Percentiles rank a stretch among this genome's conserved stretches.
phyloP scores from a whole-genome alignment of 371 early-diverging fungal genomes.

The Ordospora pajunii region DNA sequence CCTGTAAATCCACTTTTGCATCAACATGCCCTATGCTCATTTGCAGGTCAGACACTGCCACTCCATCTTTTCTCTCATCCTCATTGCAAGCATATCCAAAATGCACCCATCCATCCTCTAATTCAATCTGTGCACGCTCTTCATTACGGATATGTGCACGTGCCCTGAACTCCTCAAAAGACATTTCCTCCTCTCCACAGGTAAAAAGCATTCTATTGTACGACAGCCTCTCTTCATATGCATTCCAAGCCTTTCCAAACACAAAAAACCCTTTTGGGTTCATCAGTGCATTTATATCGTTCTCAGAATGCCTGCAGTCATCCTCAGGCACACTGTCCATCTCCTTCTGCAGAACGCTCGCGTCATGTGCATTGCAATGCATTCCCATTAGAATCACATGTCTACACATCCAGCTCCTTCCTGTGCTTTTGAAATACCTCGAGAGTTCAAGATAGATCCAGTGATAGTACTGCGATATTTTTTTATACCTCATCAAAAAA shows the following conservation, averaged over 20 bases:
- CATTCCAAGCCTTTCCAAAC: slow-evolving; percentile 44
- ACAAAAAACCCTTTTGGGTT: slow-evolving; percentile 23
- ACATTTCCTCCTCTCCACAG: background rate
- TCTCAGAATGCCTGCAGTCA: background rate
- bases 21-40: background rate
- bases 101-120: background rate
- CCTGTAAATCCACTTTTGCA: background rate
- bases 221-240: background rate
- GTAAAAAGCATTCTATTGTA: slow-evolving; percentile 8
- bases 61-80: background rate
- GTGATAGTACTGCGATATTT: slow-evolving; percentile 47
- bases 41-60: background rate
- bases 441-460: slow-evolving; percentile 52
- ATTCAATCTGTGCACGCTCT: background rate
- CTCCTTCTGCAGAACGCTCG: background rate
- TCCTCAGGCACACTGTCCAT: background rate
- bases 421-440: slow-evolving; percentile 22
- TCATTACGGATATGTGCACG: background rate
- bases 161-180: slow-evolving; percentile 26
- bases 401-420: slow-evolving; percentile 4
- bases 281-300: slow-evolving; percentile 11
- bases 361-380: slow-evolving; percentile 33
- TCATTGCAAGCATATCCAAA: background rate
- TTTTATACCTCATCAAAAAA: slow-evolving; percentile 52
- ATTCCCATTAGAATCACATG: slow-evolving; percentile 27